phyloP scores from a whole-genome alignment of 371 early-diverging fungal genomes.

The Conidiobolus incongruus region DNA sequence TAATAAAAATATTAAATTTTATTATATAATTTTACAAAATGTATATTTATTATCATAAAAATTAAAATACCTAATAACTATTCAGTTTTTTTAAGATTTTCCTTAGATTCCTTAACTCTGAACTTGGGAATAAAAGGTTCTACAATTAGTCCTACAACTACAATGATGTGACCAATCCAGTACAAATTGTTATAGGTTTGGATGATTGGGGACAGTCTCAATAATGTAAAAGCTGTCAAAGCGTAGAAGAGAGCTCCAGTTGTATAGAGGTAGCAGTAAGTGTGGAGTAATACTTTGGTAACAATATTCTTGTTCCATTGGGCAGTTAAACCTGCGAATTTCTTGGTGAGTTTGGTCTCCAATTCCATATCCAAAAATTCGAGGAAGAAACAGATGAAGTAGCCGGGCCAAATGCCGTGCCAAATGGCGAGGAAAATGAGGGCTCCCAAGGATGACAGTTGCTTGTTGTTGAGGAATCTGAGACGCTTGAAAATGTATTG shows the following conservation, averaged over 20 bases:
- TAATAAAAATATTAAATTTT: too few species aligned
- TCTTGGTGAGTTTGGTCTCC: conserved; percentile 2
- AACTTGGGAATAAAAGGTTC: conserved; percentile 4
- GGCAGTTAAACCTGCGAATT: not conserved
- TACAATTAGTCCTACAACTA: conserved; percentile 1
- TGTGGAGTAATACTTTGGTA: not conserved
- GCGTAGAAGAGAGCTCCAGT: conserved; percentile 9
- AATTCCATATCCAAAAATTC: conserved; percentile 34
- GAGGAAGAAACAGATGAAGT: conserved; percentile 29
- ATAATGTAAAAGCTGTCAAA: conserved; percentile 7
- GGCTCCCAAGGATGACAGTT: conserved; percentile 27
- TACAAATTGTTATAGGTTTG: conserved; percentile 6
- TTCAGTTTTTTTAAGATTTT: too few species aligned
- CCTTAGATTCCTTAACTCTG: not conserved
- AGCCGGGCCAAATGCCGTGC: conserved; percentile 45
- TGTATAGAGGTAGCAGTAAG: conserved; percentile 7
- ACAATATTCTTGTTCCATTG: not conserved
- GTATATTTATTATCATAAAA: too few species aligned
- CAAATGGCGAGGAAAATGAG: conserved; percentile 44
- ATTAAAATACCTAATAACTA: too few species aligned
- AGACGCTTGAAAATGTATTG: conserved; percentile 47
- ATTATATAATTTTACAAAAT: too few species aligned
- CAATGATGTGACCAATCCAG: conserved; percentile 7
- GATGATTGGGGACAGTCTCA: conserved; percentile 1
- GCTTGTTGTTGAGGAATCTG: conserved; percentile 34